Evolutionary conservation across 2,329 filamentous ascomycete species (phyloP).

Genomic region (Exophiala lecanii-corni): DNA sequence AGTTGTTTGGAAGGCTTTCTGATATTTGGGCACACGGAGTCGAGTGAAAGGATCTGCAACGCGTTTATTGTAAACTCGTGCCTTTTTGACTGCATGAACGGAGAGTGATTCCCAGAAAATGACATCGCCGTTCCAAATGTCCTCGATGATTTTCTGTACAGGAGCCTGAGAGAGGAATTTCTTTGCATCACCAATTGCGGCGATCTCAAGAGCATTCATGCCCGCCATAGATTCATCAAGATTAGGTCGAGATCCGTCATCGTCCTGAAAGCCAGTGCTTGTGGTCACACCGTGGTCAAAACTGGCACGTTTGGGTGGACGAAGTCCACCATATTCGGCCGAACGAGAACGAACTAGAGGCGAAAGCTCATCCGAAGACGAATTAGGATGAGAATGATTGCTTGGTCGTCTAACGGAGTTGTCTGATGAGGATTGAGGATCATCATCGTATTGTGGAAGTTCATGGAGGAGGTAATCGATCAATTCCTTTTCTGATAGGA

Average conservation of each 20-base stretch:
- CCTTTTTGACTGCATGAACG: slow-evolving; percentile 67
- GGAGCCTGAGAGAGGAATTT: slow-evolving; percentile 75
- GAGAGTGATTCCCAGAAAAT: slow-evolving; percentile 81
- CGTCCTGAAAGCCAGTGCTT: slow-evolving; percentile 9
- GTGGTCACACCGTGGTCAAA: slow-evolving; percentile 9
- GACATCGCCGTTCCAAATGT: slow-evolving; percentile 82
- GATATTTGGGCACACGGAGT: slow-evolving; percentile 73
- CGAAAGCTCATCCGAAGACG: slow-evolving; percentile 27
- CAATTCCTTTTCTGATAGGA: slow-evolving; percentile 51
- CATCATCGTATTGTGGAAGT: slow-evolving; percentile 33
- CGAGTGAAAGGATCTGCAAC: slow-evolving; percentile 70
- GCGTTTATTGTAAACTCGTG: slow-evolving; percentile 67
- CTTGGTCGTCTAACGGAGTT: slow-evolving; percentile 13
- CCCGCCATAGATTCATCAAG: slow-evolving; percentile 69
- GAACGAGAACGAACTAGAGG: slow-evolving; percentile 29
- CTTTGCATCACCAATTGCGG: slow-evolving; percentile 74
- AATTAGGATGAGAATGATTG: slow-evolving; percentile 3
- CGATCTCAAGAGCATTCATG: slow-evolving; percentile 83
- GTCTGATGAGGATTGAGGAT: slow-evolving; percentile 2
- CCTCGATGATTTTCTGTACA: slow-evolving; percentile 77
- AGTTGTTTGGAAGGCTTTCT: slow-evolving; percentile 76
- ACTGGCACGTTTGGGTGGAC: slow-evolving; percentile 15
- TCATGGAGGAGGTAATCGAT: slow-evolving; percentile 56
- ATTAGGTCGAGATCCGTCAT: slow-evolving; percentile 39
- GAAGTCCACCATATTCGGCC: slow-evolving; percentile 12